Conservation (phyloP, 2,329 filamentous ascomycete species). For the Botrytis galanthina region DNA sequence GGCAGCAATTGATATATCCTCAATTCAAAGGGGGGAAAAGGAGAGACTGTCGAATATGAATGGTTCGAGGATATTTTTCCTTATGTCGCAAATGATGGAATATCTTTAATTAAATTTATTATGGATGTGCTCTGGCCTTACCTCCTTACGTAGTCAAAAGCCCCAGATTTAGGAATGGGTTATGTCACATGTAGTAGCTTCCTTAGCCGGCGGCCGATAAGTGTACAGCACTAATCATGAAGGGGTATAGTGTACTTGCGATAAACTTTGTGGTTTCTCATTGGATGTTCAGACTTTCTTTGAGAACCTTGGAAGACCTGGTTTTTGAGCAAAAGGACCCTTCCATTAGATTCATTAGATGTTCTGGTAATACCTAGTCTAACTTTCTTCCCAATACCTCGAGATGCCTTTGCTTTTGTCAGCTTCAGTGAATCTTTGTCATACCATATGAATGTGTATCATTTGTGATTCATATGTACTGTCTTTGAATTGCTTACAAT, state of each 20-base stretch:
- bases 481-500: slow-evolving; percentile 18
- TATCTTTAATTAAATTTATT: not conserved
- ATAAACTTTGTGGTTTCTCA: not conserved
- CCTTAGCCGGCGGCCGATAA: slow-evolving; percentile 9
- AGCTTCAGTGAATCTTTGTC: not conserved
- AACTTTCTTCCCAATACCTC: no score
- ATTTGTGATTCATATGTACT: not conserved
- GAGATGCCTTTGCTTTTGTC: not conserved
- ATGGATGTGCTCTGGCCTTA: slow-evolving; percentile 7
- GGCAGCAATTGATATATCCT: slow-evolving; percentile 25
- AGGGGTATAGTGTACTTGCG: not conserved
- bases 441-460: not conserved
- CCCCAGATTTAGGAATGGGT: slow-evolving; percentile 1
- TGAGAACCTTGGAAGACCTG: not conserved
- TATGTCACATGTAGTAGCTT: not conserved
- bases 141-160: slow-evolving; percentile 2
- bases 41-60: not conserved
- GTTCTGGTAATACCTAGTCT: no score
- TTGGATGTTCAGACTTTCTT: not conserved
- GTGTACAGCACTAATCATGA: not conserved
- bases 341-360: not conserved
- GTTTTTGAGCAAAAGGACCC: not conserved
- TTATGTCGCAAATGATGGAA: slow-evolving; percentile 6
- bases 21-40: not conserved
- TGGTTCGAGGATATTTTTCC: not conserved